Evolutionary conservation across 306 rosid species (phyloP), one percentile per base, ranked within the genome.

Genomic region (Cucurbita argyrosperma): DNA sequence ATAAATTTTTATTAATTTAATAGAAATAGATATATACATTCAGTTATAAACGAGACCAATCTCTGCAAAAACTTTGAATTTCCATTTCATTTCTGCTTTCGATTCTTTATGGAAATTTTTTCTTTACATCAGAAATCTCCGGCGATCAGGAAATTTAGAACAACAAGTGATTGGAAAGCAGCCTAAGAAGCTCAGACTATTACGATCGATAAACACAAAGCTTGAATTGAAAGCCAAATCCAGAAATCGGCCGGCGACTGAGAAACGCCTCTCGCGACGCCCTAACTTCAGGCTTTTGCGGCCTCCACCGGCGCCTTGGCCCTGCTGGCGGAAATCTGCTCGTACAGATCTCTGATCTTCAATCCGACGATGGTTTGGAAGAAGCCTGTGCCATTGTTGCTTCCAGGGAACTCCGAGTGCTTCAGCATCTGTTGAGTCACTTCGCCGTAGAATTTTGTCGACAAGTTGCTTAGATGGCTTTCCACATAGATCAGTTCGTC

Each of bases 341-440:
- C 99, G 79, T 0, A 95, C 47, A 95, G 72, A 58, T 95, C 99
- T 81, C 97, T 83, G 21, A 95, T 91, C 90, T 95, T 95, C 82
- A 95, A 83, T 26, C 99, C 99, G 59, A 91, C 73, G 35, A 95
- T 83, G 88, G 99, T 95, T 80, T 95, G 97, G 90, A 95, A 95
- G 66, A 95, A 92, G 76, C 99, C 99, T 0, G 99, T 95, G 0
- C 99, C 99, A 30, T 95, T 95, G 96, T 70, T 95, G 88, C 99
- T 95, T 4, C 99, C 99, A 0, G 99, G 99, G 84, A 95, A 95
- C 40, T 95, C 99, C 4, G 96, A 74, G 72, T 88, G 99, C 96
- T 95, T 91, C 96, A 95, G 82, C 99, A 95, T 87, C 65, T 95
- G 99, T 77, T 95, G 99, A 42, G 97, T 95, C 12, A 95, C 97